phyloP scores from a whole-genome alignment of 495 filamentous ascomycete species.

The Tuber brumale region DNA sequence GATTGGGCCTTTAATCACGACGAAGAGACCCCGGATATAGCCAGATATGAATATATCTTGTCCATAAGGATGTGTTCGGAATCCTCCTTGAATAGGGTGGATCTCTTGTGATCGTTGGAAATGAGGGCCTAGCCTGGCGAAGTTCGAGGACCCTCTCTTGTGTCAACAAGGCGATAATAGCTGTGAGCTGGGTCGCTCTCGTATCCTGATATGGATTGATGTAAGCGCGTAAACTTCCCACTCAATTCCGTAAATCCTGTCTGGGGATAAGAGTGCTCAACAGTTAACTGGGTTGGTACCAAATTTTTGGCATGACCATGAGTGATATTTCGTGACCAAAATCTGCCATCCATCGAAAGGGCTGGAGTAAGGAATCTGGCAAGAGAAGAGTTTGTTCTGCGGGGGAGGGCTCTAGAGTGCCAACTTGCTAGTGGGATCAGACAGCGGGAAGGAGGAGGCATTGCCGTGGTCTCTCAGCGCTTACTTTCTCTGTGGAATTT shows the following conservation, averaged over 20 bases:
- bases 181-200: neutral
- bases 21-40: neutral
- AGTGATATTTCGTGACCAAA: neutral
- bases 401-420: neutral
- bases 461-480: neutral
- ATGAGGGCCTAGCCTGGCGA: neutral
- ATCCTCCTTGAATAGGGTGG: neutral
- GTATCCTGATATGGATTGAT: neutral
- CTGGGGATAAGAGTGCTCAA: neutral
- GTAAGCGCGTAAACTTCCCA: neutral
- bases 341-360: neutral
- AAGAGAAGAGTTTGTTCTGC: neutral
- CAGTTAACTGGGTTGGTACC: neutral
- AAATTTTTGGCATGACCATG: neutral
- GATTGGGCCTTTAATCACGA: neutral
- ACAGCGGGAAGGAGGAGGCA: neutral
- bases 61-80: neutral
- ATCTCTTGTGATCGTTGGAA: neutral
- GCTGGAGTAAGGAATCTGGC: neutral
- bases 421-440: neutral
- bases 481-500: neutral
- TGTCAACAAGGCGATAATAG: neutral
- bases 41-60: neutral
- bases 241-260: neutral
- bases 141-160: neutral